Percentiles rank a stretch among this genome's conserved stretches.
These are phyloP conservation scores for Trichoderma pleuroti DNA, from an alignment of 2,329 filamentous ascomycete genomes.

Conservation along the genomic window DNA sequence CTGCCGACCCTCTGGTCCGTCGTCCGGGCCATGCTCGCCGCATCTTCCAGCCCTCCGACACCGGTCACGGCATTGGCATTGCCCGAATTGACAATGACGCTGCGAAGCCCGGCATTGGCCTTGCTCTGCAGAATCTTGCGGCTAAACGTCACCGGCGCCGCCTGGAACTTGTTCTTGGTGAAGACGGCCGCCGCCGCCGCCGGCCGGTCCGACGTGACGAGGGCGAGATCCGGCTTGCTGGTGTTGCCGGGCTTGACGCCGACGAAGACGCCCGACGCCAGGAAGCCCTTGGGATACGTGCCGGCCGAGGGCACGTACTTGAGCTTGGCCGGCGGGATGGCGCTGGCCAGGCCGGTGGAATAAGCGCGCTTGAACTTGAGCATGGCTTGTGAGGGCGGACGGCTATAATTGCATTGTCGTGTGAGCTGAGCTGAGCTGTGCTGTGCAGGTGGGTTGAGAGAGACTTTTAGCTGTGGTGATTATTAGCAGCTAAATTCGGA, in stretches of 20 bases:
- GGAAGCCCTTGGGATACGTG: slow-evolving; percentile 87
- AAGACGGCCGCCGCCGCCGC: slow-evolving; percentile 90
- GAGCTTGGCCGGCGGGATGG: slow-evolving; percentile 73
- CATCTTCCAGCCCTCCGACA: slow-evolving; percentile 83
- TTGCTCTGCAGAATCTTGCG: slow-evolving; percentile 65
- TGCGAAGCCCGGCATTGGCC: slow-evolving; percentile 66
- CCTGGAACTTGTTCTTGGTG: slow-evolving; percentile 97
- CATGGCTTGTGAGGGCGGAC: not conserved
- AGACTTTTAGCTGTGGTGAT: not conserved
- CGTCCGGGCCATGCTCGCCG: slow-evolving; percentile 73
- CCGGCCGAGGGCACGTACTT: slow-evolving; percentile 86
- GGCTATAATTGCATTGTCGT: slow-evolving; percentile 4
- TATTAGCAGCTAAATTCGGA: not conserved
- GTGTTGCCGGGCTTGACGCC: slow-evolving; percentile 94
- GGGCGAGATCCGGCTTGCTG: slow-evolving; percentile 82
- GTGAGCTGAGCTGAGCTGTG: not conserved
- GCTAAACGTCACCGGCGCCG: slow-evolving; percentile 87
- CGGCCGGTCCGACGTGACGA: slow-evolving; percentile 81
- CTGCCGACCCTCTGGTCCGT: slow-evolving; percentile 62
- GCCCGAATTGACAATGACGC: slow-evolving; percentile 89
- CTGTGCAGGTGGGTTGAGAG: not conserved
- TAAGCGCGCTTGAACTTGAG: slow-evolving; percentile 37
- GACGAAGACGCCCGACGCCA: slow-evolving; percentile 80
- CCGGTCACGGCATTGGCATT: slow-evolving; percentile 98
- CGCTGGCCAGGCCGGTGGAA: slow-evolving; percentile 30